Conservation (phyloP, 2,329 filamentous ascomycete species). For the Cladosporium halotolerans region DNA sequence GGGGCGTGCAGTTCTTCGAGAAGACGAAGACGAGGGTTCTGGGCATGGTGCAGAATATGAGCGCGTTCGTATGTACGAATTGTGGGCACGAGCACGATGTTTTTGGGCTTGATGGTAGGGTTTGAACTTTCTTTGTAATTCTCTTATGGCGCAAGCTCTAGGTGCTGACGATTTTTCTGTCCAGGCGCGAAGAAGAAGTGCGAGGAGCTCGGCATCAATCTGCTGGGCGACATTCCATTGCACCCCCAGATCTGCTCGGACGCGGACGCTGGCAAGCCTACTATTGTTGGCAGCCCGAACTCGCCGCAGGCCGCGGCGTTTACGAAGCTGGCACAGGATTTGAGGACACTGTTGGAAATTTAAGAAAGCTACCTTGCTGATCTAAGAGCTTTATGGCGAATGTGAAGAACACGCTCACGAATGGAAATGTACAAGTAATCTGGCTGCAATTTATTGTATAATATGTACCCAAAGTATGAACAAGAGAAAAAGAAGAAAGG, state of each 20-base stretch:
- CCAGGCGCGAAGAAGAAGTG: slow-evolving; percentile 63
- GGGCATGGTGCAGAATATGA: slow-evolving; percentile 91
- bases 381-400: no score
- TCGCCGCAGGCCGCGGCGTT: slow-evolving; percentile 70
- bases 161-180: slow-evolving; percentile 12
- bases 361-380: not conserved
- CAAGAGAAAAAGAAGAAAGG: no score
- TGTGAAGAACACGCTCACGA: no score
- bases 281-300: slow-evolving; percentile 76
- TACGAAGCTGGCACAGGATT: slow-evolving; percentile 1
- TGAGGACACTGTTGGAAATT: not conserved
- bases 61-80: slow-evolving; percentile 70
- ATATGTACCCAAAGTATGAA: no score
- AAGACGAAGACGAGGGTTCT: slow-evolving; percentile 75
- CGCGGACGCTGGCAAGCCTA: slow-evolving; percentile 80
- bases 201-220: slow-evolving; percentile 63
- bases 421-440: no score
- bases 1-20: slow-evolving; percentile 88
- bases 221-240: slow-evolving; percentile 83
- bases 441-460: no score
- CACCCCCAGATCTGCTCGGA: slow-evolving; percentile 82
- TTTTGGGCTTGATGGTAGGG: slow-evolving; percentile 31
- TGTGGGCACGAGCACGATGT: slow-evolving; percentile 32
- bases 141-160: slow-evolving; percentile 30
- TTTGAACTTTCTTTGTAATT: not conserved